Conservation (phyloP, 345 rosid species). For the Eucalyptus marginata region DNA sequence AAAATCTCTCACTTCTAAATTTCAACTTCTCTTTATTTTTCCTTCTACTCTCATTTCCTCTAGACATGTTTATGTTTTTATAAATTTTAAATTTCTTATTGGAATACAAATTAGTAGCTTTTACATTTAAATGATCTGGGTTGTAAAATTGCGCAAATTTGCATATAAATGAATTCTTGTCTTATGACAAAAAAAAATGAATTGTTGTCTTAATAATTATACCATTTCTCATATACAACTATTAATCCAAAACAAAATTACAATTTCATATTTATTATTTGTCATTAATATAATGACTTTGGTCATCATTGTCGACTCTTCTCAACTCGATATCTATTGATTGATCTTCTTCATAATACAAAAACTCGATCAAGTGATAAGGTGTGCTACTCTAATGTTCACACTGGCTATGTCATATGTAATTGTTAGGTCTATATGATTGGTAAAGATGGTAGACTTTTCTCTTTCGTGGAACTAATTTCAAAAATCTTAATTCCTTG, state of each 20-base stretch:
- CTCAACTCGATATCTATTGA: background rate
- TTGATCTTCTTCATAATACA: no score
- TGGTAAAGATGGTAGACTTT: background rate
- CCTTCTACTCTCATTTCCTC: background rate
- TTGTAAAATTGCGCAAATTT: background rate
- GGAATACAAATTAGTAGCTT: background rate
- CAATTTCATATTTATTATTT: background rate
- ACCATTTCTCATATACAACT: background rate
- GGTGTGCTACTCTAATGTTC: background rate
- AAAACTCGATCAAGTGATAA: background rate
- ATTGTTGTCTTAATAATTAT: background rate
- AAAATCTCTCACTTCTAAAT: background rate
- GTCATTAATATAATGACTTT: background rate
- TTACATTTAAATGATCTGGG: background rate
- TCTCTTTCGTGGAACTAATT: background rate
- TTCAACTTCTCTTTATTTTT: background rate
- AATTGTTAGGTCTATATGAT: background rate
- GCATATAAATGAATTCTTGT: background rate
- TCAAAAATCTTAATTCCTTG: background rate
- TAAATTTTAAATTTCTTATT: background rate
- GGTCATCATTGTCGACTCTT: rapidly evolving
- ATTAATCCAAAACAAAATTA: background rate
- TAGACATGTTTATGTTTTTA: background rate
- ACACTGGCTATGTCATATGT: background rate
- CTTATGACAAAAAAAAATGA: no score